Percentiles rank a stretch among this genome's conserved stretches.
Evolutionary conservation across 2,329 filamentous ascomycete genomes (phyloP).

Genomic region (Cytospora leucostoma): DNA sequence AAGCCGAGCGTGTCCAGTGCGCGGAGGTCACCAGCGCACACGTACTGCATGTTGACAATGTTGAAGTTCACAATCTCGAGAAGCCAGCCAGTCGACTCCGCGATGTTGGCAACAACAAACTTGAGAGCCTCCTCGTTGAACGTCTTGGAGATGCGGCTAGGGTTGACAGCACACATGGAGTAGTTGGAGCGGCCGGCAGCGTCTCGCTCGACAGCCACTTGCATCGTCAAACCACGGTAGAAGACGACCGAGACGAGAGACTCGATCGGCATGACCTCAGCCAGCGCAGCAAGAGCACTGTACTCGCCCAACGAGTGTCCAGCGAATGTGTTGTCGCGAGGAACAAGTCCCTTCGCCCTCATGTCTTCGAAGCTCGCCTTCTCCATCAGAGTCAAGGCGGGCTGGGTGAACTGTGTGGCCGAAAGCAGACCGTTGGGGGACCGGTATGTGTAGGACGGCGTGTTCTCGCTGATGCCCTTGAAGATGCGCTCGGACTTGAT

Average conservation of each 20-base stretch:
- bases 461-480: conserved; percentile 93
- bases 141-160: conserved; percentile 95
- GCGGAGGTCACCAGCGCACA: conserved; percentile 69
- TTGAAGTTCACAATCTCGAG: conserved; percentile 99
- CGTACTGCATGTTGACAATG: conserved; percentile 75
- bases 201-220: conserved; percentile 97
- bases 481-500: conserved; percentile 99
- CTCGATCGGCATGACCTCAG: conserved; percentile 99
- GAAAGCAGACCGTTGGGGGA: conserved; percentile 94
- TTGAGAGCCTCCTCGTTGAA: conserved; percentile 98
- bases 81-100: conserved; percentile 92
- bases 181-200: conserved; percentile 93
- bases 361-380: conserved; percentile 99
- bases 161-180: conserved; percentile 99
- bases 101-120: conserved; percentile 94
- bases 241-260: conserved; percentile 97
- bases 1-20: conserved; percentile 73
- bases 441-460: conserved; percentile 93
- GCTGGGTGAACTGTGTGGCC: conserved; percentile 97
- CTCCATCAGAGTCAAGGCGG: conserved; percentile 96
- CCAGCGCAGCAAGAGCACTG: conserved; percentile 90
- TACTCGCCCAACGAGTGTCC: conserved; percentile 98
- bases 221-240: conserved; percentile 98
- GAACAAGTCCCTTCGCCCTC: conserved; percentile 94
- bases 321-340: conserved; percentile 94